Evolutionary conservation across 192 early-diverging fungal species (phyloP).

Genomic region (Linnemannia zychae): DNA sequence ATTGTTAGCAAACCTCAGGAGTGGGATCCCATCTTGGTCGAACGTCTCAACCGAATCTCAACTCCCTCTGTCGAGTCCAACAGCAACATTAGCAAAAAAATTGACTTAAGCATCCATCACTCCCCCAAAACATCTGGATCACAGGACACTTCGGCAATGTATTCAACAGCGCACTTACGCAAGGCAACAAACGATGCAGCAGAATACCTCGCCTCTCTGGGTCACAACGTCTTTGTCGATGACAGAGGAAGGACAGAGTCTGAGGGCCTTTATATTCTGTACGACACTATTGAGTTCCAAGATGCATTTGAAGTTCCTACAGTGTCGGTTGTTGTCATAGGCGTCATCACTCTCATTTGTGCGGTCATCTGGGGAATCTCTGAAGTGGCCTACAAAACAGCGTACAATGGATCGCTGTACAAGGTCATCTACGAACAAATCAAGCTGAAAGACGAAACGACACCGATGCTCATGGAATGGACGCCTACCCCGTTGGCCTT

Average conservation of each 20-base stretch:
- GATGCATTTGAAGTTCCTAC: constrained; percentile 9
- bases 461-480: constrained; percentile 6
- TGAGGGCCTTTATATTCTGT: constrained; percentile 13
- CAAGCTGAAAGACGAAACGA: background rate
- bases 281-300: constrained; percentile 11
- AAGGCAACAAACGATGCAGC: background rate
- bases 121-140: background rate
- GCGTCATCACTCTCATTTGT: background rate
- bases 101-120: constrained; percentile 2
- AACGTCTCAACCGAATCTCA: background rate
- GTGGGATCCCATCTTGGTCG: background rate
- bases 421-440: constrained; percentile 14
- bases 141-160: background rate
- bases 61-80: background rate
- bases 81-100: background rate
- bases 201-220: background rate
- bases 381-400: background rate
- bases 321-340: background rate
- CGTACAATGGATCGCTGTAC: constrained; percentile 14
- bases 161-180: background rate
- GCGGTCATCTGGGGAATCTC: background rate
- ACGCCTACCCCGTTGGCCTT: constrained; percentile 10
- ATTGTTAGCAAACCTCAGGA: constrained; percentile 12
- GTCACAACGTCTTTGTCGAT: background rate
- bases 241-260: background rate